These are phyloP conservation scores for Durusdinium trenchii DNA, from an alignment of 73 alveolate genomes.

Conservation along the genomic window DNA sequence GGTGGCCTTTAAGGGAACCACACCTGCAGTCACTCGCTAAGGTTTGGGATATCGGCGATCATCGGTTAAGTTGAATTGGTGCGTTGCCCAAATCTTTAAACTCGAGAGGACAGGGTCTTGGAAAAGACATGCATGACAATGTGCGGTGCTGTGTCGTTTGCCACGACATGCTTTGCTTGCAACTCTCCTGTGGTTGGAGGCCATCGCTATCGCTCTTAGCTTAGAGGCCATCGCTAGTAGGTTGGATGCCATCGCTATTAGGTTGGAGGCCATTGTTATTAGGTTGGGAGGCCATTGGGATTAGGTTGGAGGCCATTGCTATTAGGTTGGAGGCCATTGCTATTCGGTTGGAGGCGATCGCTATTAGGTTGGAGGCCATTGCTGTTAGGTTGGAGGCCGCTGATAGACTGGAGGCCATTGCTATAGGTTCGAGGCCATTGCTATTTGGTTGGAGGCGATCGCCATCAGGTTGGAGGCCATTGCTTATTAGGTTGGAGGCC, in stretches of 20 bases:
- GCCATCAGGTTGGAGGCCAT: too few relatives aligned
- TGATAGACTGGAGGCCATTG: too few relatives aligned
- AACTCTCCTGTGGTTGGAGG: conserved; percentile 48
- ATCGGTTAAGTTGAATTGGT: conserved; percentile 61
- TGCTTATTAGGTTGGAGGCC: too few relatives aligned
- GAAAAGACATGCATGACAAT: not conserved
- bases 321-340: too few relatives aligned
- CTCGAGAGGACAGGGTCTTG: not conserved
- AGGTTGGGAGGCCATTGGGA: too few relatives aligned
- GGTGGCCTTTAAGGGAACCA: not conserved
- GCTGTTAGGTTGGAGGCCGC: too few relatives aligned
- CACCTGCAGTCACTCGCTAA: not conserved
- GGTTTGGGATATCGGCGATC: conserved; percentile 84
- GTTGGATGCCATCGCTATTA: not conserved
- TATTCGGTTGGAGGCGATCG: too few relatives aligned
- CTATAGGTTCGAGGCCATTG: too few relatives aligned
- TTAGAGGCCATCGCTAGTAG: not conserved
- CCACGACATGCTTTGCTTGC: not conserved
- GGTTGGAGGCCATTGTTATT: too few relatives aligned
- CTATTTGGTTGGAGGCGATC: too few relatives aligned
- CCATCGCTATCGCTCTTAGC: not conserved
- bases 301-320: too few relatives aligned
- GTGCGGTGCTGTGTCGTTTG: not conserved
- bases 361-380: too few relatives aligned
- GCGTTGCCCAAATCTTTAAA: not conserved